phyloP scores from a whole-genome alignment of 805 yeast species.

The Metschnikowia lochheadii region DNA sequence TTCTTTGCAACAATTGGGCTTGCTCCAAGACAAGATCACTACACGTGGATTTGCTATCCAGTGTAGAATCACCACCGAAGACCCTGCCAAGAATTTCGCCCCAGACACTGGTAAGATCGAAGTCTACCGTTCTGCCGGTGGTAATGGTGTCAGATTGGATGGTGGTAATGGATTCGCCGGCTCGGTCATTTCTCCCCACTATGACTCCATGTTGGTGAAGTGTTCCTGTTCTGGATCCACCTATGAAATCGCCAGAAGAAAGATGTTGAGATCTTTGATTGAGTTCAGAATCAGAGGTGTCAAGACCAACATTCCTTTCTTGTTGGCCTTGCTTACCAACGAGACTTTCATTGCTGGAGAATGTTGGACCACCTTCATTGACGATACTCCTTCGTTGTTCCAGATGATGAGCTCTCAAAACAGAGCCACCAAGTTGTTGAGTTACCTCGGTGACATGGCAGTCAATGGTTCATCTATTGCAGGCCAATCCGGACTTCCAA shows the following conservation, averaged over 20 bases:
- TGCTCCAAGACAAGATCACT: conserved; percentile 90
- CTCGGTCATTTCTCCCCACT: conserved; percentile 92
- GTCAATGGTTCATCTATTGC: conserved; percentile 95
- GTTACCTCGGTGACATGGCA: conserved; percentile 87
- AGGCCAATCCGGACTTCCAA: conserved; percentile 94
- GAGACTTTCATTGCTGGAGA: conserved; percentile 79
- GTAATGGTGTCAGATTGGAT: conserved; percentile 97
- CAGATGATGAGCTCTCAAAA: conserved; percentile 92
- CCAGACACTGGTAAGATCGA: conserved; percentile 98
- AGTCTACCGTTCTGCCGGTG: conserved; percentile 97
- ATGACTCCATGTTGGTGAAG: conserved; percentile 97
- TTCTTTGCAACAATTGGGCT: conserved; percentile 81
- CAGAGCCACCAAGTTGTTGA: conserved; percentile 91
- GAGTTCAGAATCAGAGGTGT: conserved; percentile 99
- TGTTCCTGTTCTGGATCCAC: conserved; percentile 97
- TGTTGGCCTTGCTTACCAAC: conserved; percentile 85
- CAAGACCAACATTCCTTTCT: conserved; percentile 95
- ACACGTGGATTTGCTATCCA: conserved; percentile 98
- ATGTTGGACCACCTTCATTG: conserved; percentile 98
- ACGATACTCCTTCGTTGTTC: conserved; percentile 94
- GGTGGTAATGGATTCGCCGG: conserved; percentile 99
- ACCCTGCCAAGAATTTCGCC: conserved; percentile 92
- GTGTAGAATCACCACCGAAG: conserved; percentile 98
- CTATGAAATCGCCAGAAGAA: conserved; percentile 93
- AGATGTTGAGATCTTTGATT: conserved; percentile 93